A percentile compares a stretch with the other conserved stretches of the same genome.
phyloP scores from a whole-genome alignment of 2,329 filamentous ascomycete genomes.

The Colletotrichum lentis region DNA sequence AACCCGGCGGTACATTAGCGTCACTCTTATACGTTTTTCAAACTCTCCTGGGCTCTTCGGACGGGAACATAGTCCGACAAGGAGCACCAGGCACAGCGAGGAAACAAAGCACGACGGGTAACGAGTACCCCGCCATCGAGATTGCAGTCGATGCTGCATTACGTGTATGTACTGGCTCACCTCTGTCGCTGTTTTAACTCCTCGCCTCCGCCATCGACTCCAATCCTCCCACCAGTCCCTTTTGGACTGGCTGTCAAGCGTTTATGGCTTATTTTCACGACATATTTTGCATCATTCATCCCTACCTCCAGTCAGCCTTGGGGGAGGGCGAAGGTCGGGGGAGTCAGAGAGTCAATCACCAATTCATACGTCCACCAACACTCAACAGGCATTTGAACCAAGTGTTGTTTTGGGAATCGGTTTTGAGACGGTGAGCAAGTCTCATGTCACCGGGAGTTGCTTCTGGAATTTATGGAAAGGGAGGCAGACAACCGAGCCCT shows the following conservation, averaged over 20 bases:
- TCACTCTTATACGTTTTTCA: conserved; percentile 31
- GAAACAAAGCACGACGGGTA: not conserved
- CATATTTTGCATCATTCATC: conserved; percentile 9
- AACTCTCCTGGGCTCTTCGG: not conserved
- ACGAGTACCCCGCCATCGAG: not conserved
- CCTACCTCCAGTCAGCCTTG: conserved; percentile 9
- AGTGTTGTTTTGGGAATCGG: not conserved
- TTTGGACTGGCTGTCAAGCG: not conserved
- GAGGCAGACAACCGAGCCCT: not conserved
- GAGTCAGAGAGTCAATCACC: conserved; percentile 4
- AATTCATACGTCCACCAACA: not conserved
- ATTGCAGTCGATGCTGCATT: too few relatives aligned
- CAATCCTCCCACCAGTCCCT: not conserved
- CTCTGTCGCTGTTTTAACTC: not conserved
- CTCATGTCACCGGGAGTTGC: too few relatives aligned
- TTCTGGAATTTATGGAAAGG: conserved; percentile 8
- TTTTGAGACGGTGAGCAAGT: not conserved
- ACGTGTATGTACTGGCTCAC: not conserved
- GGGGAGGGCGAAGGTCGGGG: conserved; percentile 8
- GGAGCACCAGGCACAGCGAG: not conserved
- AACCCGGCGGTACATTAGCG: not conserved
- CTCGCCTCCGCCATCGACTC: not conserved
- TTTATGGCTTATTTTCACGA: conserved; percentile 9
- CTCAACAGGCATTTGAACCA: not conserved
- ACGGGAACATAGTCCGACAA: not conserved